Evolutionary conservation across 306 rosid genomes (phyloP).

Genomic region (Prinsepia uniflora): DNA sequence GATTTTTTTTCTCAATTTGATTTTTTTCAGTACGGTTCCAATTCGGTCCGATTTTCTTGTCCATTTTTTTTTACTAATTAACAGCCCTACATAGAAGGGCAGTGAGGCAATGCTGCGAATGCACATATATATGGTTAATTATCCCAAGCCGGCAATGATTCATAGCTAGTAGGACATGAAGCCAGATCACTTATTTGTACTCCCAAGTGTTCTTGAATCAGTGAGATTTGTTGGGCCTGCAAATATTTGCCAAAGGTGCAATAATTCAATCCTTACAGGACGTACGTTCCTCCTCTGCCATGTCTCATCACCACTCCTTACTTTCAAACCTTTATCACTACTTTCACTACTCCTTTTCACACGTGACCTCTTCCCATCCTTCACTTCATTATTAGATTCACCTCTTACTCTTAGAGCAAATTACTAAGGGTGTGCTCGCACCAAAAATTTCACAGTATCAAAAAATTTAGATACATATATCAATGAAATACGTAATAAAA

Average conservation of each 20-base stretch:
- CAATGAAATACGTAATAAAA: no score
- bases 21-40: no score
- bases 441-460: no score
- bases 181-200: background rate
- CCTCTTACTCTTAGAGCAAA: no score
- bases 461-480: no score
- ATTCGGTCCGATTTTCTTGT: no score
- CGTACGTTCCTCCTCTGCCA: slow-evolving; percentile 8
- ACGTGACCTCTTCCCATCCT: background rate
- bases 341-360: background rate
- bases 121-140: background rate
- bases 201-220: background rate
- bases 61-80: no score
- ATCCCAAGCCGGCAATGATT: slow-evolving; percentile 1
- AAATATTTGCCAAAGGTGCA: background rate
- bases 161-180: background rate
- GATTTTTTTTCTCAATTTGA: no score
- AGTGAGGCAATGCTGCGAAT: background rate
- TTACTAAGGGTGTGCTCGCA: no score
- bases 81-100: no score
- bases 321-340: slow-evolving; percentile 16
- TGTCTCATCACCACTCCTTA: slow-evolving; percentile 13
- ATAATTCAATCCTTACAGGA: slow-evolving; percentile 14
- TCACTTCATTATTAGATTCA: background rate
- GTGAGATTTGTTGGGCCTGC: background rate